These are phyloP conservation scores for Kuraishia ogatae DNA, from an alignment of 805 yeast species.

Conservation along the genomic window DNA sequence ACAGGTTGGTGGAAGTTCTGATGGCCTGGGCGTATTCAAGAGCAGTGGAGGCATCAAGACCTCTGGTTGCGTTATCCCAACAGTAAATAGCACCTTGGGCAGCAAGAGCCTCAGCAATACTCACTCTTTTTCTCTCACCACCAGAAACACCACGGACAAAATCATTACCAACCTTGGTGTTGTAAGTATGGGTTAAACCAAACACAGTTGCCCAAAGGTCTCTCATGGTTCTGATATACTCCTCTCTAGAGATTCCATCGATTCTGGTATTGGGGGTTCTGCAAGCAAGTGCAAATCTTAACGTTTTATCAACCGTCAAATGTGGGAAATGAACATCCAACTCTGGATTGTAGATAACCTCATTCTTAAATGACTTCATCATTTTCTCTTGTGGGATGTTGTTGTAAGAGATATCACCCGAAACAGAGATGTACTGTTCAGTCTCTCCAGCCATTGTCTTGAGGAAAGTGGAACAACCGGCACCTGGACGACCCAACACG, in stretches of 20 bases:
- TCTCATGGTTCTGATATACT: constrained; percentile 35
- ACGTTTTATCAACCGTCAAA: constrained; percentile 65
- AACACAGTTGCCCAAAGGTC: constrained; percentile 35
- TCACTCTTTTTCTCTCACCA: constrained; percentile 81
- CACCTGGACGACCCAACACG: constrained; percentile 69
- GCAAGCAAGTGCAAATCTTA: constrained; percentile 60
- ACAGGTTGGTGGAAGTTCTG: constrained; percentile 46
- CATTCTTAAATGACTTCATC: constrained; percentile 48
- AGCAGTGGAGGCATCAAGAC: constrained; percentile 80
- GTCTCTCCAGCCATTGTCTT: constrained; percentile 52
- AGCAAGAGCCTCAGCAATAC: constrained; percentile 70
- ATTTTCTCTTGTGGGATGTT: constrained; percentile 53
- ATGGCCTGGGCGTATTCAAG: constrained; percentile 63
- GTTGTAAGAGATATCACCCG: constrained; percentile 53
- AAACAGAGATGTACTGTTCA: constrained; percentile 31
- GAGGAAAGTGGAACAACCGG: constrained; percentile 69
- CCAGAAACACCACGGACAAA: constrained; percentile 63
- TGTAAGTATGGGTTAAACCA: constrained; percentile 50
- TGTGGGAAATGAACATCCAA: constrained; percentile 72
- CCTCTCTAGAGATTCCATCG: constrained; percentile 33
- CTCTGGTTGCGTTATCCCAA: constrained; percentile 83
- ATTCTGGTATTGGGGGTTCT: constrained; percentile 55
- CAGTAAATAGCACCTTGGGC: constrained; percentile 56
- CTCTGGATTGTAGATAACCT: constrained; percentile 50
- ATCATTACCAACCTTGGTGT: constrained; percentile 37